phyloP scores from a whole-genome alignment of 1,139 yeast species.

The Candida sanyaensis region DNA sequence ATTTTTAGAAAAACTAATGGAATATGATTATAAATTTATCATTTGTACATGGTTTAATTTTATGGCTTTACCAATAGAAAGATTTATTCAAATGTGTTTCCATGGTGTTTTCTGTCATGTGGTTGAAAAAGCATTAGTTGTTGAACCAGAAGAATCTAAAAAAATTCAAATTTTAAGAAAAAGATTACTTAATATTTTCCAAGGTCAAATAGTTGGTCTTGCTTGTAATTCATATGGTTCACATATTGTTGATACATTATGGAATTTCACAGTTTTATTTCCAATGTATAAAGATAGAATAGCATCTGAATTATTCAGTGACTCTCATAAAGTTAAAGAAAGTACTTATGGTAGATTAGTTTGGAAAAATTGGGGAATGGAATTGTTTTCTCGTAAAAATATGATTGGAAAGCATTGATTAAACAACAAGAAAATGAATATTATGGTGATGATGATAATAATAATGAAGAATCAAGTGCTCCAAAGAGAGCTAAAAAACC shows the following conservation, averaged over 20 bases:
- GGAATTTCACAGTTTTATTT: slow-evolving; percentile 76
- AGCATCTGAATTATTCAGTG: slow-evolving; percentile 65
- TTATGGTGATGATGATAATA: slow-evolving; percentile 22
- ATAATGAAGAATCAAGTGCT: slow-evolving; percentile 17
- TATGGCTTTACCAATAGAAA: slow-evolving; percentile 57
- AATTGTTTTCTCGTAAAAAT: slow-evolving; percentile 70
- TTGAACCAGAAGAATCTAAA: slow-evolving; percentile 45
- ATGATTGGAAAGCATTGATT: slow-evolving; percentile 78
- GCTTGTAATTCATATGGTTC: slow-evolving; percentile 91
- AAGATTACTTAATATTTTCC: slow-evolving; percentile 68
- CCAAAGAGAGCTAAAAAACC: slow-evolving; percentile 34
- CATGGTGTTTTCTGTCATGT: slow-evolving; percentile 92
- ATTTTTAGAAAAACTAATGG: slow-evolving; percentile 70
- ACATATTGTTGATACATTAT: slow-evolving; percentile 81
- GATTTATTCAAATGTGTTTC: slow-evolving; percentile 68
- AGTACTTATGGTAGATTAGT: slow-evolving; percentile 87
- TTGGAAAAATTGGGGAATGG: slow-evolving; percentile 95
- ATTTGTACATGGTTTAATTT: slow-evolving; percentile 61
- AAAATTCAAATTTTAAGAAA: slow-evolving; percentile 58
- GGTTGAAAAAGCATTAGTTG: slow-evolving; percentile 60
- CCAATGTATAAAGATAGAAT: slow-evolving; percentile 86
- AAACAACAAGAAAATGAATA: slow-evolving; percentile 69
- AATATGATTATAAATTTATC: slow-evolving; percentile 62
- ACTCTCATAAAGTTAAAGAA: slow-evolving; percentile 72
- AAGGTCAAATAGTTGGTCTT: slow-evolving; percentile 53